phyloP scores from a whole-genome alignment of 2,329 filamentous ascomycete genomes.

The Diplodia mutila region DNA sequence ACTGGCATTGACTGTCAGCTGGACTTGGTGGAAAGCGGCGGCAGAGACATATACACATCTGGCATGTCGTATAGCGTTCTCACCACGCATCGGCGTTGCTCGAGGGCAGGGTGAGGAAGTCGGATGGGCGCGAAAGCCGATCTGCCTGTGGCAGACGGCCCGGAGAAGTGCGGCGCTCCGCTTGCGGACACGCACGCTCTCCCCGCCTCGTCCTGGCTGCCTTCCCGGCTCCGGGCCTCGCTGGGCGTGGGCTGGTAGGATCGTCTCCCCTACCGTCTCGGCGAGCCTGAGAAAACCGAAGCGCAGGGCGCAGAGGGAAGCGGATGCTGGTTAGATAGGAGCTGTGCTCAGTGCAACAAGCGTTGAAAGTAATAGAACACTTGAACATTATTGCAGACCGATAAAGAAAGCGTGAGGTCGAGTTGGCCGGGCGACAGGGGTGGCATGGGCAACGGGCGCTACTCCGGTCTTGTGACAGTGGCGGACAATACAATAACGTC shows the following conservation, averaged over 20 bases:
- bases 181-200: slow-evolving; percentile 22
- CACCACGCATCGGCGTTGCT: slow-evolving; percentile 31
- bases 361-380: slow-evolving; percentile 28
- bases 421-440: background rate
- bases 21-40: slow-evolving; percentile 43
- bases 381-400: slow-evolving; percentile 21
- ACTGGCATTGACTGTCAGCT: slow-evolving; percentile 46
- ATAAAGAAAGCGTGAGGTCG: background rate
- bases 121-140: slow-evolving; percentile 10
- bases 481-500: slow-evolving; percentile 22
- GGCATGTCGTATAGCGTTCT: slow-evolving; percentile 42
- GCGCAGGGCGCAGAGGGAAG: slow-evolving; percentile 8
- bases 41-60: slow-evolving; percentile 40
- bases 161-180: slow-evolving; percentile 18
- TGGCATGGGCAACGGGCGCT: slow-evolving; percentile 2
- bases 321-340: slow-evolving; percentile 23
- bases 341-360: slow-evolving; percentile 21
- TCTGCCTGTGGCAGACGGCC: slow-evolving; percentile 21
- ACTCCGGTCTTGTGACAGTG: slow-evolving; percentile 12
- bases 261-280: slow-evolving; percentile 25
- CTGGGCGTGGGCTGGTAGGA: slow-evolving; percentile 23
- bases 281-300: slow-evolving; percentile 10
- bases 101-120: slow-evolving; percentile 29
- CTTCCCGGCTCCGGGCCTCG: slow-evolving; percentile 18
- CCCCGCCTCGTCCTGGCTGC: slow-evolving; percentile 5